phyloP scores from a whole-genome alignment of 306 rosid species.

The Macrotyloma uniflorum region DNA sequence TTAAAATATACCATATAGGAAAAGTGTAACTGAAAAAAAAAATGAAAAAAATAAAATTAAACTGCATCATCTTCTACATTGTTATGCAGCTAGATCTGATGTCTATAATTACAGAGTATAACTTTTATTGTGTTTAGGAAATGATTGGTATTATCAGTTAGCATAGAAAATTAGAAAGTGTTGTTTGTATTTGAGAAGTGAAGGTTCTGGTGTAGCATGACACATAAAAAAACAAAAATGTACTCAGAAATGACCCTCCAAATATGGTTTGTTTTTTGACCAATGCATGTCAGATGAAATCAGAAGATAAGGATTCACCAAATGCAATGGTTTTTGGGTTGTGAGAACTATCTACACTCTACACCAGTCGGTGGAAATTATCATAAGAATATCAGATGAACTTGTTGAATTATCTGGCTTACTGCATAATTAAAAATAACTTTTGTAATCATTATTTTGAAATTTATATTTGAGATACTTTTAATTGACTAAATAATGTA shows the following conservation, averaged over 20 bases:
- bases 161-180: background rate
- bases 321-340: background rate
- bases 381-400: no score
- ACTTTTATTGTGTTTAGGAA: background rate
- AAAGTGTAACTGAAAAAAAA: no score
- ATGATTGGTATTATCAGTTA: background rate
- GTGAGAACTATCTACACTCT: background rate
- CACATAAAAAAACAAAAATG: background rate
- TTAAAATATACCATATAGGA: no score
- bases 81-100: no score
- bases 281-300: background rate
- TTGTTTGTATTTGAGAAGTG: background rate
- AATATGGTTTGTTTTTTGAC: background rate
- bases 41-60: no score
- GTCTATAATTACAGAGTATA: background rate
- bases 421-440: no score
- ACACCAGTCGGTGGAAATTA: slow-evolving; percentile 8
- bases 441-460: no score
- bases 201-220: background rate
- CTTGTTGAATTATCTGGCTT: no score
- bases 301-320: slow-evolving; percentile 1
- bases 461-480: no score
- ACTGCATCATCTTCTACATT: no score
- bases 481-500: no score
- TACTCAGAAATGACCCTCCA: background rate